These are phyloP conservation scores for Panicum hallii DNA, from an alignment of 202 grass and related monocot species.

Conservation along the genomic window DNA sequence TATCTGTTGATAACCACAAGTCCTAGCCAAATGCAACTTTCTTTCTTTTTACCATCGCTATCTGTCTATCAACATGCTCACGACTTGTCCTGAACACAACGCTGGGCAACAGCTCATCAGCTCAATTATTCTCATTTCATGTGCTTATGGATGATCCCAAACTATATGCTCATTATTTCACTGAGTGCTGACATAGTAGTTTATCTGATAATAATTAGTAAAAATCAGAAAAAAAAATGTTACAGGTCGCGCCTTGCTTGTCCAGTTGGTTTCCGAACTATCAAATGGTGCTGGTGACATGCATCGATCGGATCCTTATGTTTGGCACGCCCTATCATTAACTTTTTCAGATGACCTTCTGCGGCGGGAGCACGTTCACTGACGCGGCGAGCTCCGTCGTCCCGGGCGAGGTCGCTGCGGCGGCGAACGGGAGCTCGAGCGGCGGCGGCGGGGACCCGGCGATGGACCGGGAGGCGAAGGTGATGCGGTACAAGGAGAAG, in stretches of 20 bases:
- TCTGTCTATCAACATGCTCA: neutral
- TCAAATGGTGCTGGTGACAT: neutral
- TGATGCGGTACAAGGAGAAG: slow-evolving; percentile 98
- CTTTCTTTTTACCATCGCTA: neutral
- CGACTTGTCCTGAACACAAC: neutral
- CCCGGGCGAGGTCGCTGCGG: slow-evolving; percentile 3
- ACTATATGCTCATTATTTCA: neutral
- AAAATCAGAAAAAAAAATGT: too few species aligned
- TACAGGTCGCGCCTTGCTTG: too few species aligned
- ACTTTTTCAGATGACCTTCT: slow-evolving; percentile 56
- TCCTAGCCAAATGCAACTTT: neutral
- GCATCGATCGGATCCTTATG: neutral
- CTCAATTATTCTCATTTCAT: slow-evolving; percentile 17
- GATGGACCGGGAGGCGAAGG: slow-evolving; percentile 83
- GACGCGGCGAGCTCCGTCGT: slow-evolving; percentile 48
- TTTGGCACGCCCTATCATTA: neutral
- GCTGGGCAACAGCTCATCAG: slow-evolving; percentile 17
- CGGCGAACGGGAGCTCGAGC: slow-evolving; percentile 13
- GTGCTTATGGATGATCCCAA: neutral
- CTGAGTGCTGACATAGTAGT: neutral
- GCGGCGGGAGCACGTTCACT: slow-evolving; percentile 53
- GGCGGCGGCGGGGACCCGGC: slow-evolving; percentile 32
- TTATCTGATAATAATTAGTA: neutral
- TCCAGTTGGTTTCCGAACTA: too few species aligned
- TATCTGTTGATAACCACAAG: neutral